Percentiles rank a stretch among this genome's conserved stretches.
phyloP scores from a whole-genome alignment of 257 asterid genomes.

The Echites panduratus region DNA sequence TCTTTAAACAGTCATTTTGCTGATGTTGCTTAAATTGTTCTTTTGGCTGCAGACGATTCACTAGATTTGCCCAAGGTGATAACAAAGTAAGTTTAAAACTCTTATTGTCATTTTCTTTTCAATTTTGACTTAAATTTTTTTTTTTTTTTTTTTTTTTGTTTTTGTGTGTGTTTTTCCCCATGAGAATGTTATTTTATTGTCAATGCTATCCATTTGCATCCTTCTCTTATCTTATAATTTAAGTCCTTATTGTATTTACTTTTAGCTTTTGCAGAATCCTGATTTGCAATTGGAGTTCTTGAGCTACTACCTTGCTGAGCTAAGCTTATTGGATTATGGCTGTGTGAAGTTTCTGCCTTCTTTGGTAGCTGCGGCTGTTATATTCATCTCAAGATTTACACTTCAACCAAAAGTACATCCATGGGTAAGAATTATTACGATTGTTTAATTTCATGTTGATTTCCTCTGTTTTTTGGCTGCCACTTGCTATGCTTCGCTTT shows the following conservation, averaged over 20 bases:
- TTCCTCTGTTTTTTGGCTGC: neutral
- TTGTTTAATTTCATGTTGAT: neutral
- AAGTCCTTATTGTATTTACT: constrained; percentile 13
- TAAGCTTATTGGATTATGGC: constrained; percentile 64
- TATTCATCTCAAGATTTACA: constrained; percentile 67
- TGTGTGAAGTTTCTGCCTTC: constrained; percentile 82
- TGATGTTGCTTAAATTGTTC: constrained; percentile 12
- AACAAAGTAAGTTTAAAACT: constrained; percentile 30
- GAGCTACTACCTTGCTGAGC: constrained; percentile 75
- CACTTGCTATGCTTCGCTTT: neutral
- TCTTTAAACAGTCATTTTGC: constrained; percentile 10
- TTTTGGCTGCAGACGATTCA: constrained; percentile 46
- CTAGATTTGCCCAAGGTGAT: constrained; percentile 51
- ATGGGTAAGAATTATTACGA: constrained; percentile 44
- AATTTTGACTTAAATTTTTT: neutral
- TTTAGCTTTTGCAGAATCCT: constrained; percentile 31
- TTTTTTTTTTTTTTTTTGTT: neutral
- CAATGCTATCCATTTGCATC: neutral
- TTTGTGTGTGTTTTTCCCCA: too few species aligned
- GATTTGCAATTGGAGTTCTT: constrained; percentile 63
- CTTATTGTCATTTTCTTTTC: neutral
- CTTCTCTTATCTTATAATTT: neutral
- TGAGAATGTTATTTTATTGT: neutral
- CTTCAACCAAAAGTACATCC: constrained; percentile 55
- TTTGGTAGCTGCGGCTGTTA: constrained; percentile 67